phyloP scores from a whole-genome alignment of 805 yeast genomes.

The Barnettozyma californica region DNA sequence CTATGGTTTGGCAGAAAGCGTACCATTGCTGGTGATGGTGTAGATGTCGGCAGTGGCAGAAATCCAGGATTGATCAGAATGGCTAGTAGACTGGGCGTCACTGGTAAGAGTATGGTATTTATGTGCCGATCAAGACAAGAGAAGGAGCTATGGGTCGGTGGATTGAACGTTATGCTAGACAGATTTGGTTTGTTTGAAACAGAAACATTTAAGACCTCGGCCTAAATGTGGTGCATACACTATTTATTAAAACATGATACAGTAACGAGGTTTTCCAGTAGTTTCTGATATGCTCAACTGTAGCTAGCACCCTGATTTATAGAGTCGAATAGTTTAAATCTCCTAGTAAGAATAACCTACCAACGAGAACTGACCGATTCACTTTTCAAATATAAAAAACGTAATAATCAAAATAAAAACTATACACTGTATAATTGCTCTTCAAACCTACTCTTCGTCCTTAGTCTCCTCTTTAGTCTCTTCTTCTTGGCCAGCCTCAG shows the following conservation, averaged over 20 bases:
- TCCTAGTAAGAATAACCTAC: too few relatives aligned
- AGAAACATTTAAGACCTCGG: background rate
- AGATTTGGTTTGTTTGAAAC: slow-evolving; percentile 19
- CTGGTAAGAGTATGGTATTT: slow-evolving; percentile 67
- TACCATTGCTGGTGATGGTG: slow-evolving; percentile 29
- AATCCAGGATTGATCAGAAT: slow-evolving; percentile 42
- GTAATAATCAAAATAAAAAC: slow-evolving; percentile 5
- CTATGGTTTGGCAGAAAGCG: slow-evolving; percentile 76
- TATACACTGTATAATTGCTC: slow-evolving; percentile 4
- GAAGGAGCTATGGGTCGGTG: slow-evolving; percentile 73
- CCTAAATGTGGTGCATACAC: too few relatives aligned
- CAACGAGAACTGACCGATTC: background rate
- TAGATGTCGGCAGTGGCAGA: slow-evolving; percentile 8
- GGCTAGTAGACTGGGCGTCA: slow-evolving; percentile 53
- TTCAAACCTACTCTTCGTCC: slow-evolving; percentile 24
- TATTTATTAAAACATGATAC: too few relatives aligned
- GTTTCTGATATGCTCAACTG: too few relatives aligned
- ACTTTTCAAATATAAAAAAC: slow-evolving; percentile 1
- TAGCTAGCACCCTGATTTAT: too few relatives aligned
- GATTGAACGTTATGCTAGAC: slow-evolving; percentile 31
- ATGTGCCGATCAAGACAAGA: slow-evolving; percentile 80
- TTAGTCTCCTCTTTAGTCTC: slow-evolving; percentile 33
- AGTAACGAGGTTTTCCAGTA: too few relatives aligned
- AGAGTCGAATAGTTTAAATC: too few relatives aligned
- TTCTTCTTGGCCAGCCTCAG: slow-evolving; percentile 69